Evolutionary conservation across 257 asterid species (phyloP), one percentile per base, ranked within the genome.

Genomic region (Paraleonurus japonicus): DNA sequence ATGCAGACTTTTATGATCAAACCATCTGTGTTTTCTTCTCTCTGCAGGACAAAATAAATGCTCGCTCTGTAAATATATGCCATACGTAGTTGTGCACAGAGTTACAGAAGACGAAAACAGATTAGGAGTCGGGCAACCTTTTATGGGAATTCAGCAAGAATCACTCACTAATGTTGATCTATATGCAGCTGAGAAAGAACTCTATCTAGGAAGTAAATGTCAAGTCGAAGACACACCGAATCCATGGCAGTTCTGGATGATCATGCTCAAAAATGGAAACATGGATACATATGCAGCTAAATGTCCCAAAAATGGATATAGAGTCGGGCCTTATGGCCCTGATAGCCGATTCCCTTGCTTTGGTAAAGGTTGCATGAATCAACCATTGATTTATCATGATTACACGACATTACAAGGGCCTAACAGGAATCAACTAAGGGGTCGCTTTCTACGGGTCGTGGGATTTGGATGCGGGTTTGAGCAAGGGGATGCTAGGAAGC

Each of bases 241-340:
- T 15, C 95, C 96, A 71, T 92, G 98, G 98, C 94, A 89, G 23
- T 89, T 89, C 65, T 92, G 98, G 98, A 89, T 88, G 98, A 82
- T 89, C 77, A 92, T 88, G 96, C 86, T 89, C 0, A 89, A 92
- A 74, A 92, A 80, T 74, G 96, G 98, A 5, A 92, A 89, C 69
- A 92, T 88, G 95, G 98, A 92, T 53, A 92, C 95, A 2, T 83
- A 50, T 17, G 98, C 98, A 0, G 91, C 81, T 35, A 82, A 10
- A 76, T 92, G 96, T 70, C 98, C 98, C 0, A 78, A 82, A 71
- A 85, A 92, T 5, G 95, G 96, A 17, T 69, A 71, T 1, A 86
- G 80, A 73, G 30, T 74, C 8, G 82, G 81, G 27, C 92, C 96
- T 11, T 86, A 55, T 43, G 85, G 83, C 15, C 92, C 92, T 15